Conservation (phyloP, 2,329 filamentous ascomycete species). For the Cladosporium sp. region DNA sequence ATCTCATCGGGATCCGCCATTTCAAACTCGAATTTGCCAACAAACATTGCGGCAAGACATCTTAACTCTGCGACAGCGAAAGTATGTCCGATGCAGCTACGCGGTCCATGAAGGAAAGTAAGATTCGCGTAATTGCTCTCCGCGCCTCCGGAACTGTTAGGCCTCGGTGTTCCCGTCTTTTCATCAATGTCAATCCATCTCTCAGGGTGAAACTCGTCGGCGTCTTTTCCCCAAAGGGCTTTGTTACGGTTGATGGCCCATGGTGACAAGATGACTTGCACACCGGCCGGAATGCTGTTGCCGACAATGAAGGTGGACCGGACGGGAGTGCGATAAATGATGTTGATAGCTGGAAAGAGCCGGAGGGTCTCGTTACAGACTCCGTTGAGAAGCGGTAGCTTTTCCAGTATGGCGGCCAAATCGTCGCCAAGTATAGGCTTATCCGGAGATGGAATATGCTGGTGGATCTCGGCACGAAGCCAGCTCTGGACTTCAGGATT, state of each 20-base stretch:
- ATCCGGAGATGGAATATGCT: slow-evolving; percentile 22
- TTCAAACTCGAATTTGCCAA: slow-evolving; percentile 18
- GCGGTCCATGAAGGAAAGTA: slow-evolving; percentile 39
- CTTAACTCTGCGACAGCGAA: slow-evolving; percentile 28
- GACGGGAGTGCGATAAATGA: slow-evolving; percentile 41
- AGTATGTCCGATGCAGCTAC: slow-evolving; percentile 29
- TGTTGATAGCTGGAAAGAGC: slow-evolving; percentile 44
- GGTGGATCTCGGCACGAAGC: slow-evolving; percentile 64
- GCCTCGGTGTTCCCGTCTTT: slow-evolving; percentile 18
- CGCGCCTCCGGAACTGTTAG: slow-evolving; percentile 34
- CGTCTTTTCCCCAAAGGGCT: slow-evolving; percentile 38
- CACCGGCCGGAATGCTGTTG: slow-evolving; percentile 36
- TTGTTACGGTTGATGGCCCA: slow-evolving; percentile 42
- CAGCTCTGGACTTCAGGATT: slow-evolving; percentile 60
- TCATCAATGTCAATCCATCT: slow-evolving; percentile 39
- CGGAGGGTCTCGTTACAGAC: slow-evolving; percentile 44
- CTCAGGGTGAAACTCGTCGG: slow-evolving; percentile 39
- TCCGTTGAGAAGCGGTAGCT: slow-evolving; percentile 41
- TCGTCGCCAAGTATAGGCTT: slow-evolving; percentile 36
- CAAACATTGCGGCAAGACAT: slow-evolving; percentile 22
- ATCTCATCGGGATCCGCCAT: no score
- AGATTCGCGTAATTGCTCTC: slow-evolving; percentile 39
- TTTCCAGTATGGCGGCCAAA: slow-evolving; percentile 44
- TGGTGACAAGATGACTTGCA: slow-evolving; percentile 34
- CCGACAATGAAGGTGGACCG: slow-evolving; percentile 38